Conservation (phyloP, 2,329 filamentous ascomycete species). For the Diaporthe helianthi region DNA sequence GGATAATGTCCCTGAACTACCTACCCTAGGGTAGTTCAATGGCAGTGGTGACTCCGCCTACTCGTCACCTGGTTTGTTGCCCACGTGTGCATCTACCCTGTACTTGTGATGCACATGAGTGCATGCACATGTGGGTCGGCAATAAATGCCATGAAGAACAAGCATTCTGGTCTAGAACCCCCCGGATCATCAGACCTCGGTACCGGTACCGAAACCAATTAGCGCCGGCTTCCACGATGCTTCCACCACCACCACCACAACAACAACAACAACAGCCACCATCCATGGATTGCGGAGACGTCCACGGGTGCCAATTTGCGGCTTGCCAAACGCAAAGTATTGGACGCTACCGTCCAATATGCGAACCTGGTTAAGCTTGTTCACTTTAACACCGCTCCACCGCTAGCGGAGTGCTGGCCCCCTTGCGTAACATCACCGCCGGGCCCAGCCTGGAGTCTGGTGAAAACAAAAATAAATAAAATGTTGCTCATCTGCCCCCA, state of each 20-base stretch:
- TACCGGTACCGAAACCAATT: constrained; percentile 8
- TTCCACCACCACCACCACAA: background rate
- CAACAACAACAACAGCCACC: too few relatives aligned
- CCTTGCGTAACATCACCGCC: background rate
- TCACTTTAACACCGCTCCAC: background rate
- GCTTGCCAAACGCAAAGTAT: background rate
- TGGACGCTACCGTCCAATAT: background rate
- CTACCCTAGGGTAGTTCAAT: background rate
- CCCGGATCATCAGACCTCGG: constrained; percentile 9
- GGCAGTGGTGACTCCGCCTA: background rate
- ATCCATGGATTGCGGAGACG: constrained; percentile 10
- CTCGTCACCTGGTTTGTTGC: background rate
- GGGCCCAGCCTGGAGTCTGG: background rate
- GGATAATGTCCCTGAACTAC: background rate
- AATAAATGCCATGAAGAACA: too few relatives aligned
- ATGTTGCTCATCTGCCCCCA: background rate
- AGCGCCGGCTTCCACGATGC: constrained; percentile 20
- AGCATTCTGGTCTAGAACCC: too few relatives aligned
- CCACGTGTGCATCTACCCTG: background rate
- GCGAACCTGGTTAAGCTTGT: background rate
- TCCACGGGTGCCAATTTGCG: constrained; percentile 5
- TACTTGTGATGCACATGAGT: constrained; percentile 2
- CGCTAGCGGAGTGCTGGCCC: background rate
- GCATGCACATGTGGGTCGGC: too few relatives aligned
- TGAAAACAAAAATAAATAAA: background rate